These are phyloP conservation scores for Raffaelea albimanens DNA, from an alignment of 2,329 filamentous ascomycete genomes.

Conservation along the genomic window DNA sequence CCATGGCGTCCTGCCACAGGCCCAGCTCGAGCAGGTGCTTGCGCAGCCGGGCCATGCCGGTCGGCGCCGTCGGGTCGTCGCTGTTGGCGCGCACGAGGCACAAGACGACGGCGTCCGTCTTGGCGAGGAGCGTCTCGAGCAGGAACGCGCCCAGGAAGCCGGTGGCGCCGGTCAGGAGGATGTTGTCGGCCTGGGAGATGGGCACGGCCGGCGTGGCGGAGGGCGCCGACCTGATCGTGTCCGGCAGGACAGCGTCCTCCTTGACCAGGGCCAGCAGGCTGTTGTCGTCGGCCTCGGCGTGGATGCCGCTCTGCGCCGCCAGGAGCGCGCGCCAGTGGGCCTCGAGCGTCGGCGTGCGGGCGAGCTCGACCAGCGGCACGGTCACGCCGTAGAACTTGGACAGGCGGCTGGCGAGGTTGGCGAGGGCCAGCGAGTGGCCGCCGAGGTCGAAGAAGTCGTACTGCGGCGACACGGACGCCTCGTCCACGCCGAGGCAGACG, in stretches of 20 bases:
- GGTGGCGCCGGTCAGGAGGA: slow-evolving; percentile 66
- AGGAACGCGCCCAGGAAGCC: slow-evolving; percentile 71
- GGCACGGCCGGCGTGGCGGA: slow-evolving; percentile 36
- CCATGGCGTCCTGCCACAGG: slow-evolving; percentile 66
- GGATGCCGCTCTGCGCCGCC: slow-evolving; percentile 61
- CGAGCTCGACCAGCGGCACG: slow-evolving; percentile 61
- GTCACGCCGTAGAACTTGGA: slow-evolving; percentile 63
- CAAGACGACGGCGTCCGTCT: slow-evolving; percentile 58
- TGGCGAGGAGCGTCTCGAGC: slow-evolving; percentile 57
- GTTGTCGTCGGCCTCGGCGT: slow-evolving; percentile 17
- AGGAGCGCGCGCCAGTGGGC: slow-evolving; percentile 66
- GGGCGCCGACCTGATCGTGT: slow-evolving; percentile 57
- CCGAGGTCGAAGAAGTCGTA: slow-evolving; percentile 77
- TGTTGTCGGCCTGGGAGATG: slow-evolving; percentile 55
- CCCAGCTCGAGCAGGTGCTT: slow-evolving; percentile 70
- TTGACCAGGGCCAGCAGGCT: slow-evolving; percentile 24
- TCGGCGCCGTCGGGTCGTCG: slow-evolving; percentile 48
- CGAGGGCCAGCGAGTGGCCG: slow-evolving; percentile 69
- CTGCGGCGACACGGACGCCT: slow-evolving; percentile 53
- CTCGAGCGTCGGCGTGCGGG: slow-evolving; percentile 60
- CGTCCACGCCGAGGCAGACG: slow-evolving; percentile 55
- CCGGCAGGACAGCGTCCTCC: slow-evolving; percentile 38
- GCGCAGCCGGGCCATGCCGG: slow-evolving; percentile 62
- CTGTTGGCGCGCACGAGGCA: slow-evolving; percentile 52
- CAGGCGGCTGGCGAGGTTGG: slow-evolving; percentile 62